Base-by-base conservation (phyloP, 371 early-diverging fungal genomes). In the Lichtheimia corymbifera region DNA sequence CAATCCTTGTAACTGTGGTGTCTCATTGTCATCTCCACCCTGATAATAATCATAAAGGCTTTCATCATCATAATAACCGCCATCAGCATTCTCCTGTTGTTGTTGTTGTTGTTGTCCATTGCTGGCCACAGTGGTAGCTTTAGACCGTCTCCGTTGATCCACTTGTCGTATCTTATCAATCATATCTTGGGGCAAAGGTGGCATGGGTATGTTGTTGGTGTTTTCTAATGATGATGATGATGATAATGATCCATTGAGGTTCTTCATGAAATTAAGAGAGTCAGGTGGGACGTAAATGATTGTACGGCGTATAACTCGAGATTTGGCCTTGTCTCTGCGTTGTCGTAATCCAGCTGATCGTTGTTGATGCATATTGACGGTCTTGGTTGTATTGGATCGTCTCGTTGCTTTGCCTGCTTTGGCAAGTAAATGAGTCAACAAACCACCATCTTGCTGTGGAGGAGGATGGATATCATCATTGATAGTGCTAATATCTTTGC, bases 281-380 rank as follows among this genome's bases (percentile, higher is more conserved):
- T 81, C 72, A 1, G 82, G 80, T 20, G 72, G 73, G 1, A 79
- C 77, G 50, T 81, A 81, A 50, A 81, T 81, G 56, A 81, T 78
- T 1, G 76, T 81, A 6, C 72, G 70, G 20, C 81, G 71, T 11
- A 81, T 66, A 2, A 71, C 28, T 68, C 76, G 50, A 68, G 62
- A 59, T 44, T 62, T 27, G 49, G 68, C 62, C 30, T 67, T 28
- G 40, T 66, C 63, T 25, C 42, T 47, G 15, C 59, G 43, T 27
- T 22, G 27, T 12, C 24, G 18, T 9, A 22, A 24, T 35, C 14
- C 40, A 41, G 55, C 17, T 6, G 15, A 40, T 18, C 41, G 18
- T 13, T 40, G 13, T 20, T 54, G 41, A 41, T 54, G 20, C 58
- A 68, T 58, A 52, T 68, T 68, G 35, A 61, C 54, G 3, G 60